Conservation (phyloP, 176 grass and related monocot species). For the Rhynchospora breviuscula region DNA sequence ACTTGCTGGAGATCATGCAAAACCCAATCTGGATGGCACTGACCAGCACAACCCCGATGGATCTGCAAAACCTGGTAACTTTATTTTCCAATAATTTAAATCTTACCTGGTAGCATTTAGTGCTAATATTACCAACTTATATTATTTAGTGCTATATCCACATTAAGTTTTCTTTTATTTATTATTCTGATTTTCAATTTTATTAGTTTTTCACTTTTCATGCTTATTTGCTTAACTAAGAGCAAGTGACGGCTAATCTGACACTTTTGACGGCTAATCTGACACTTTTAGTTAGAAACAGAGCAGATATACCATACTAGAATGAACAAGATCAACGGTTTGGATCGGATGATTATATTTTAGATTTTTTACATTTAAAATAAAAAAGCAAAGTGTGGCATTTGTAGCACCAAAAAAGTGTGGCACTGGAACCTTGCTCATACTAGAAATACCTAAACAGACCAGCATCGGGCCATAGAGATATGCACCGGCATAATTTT, state of each 20-base stretch:
- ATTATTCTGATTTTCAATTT: background rate
- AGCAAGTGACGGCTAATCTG: background rate
- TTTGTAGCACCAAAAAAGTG: no score
- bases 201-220: background rate
- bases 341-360: no score
- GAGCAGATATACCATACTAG: background rate
- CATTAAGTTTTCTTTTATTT: background rate
- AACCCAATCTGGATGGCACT: slow-evolving; percentile 45
- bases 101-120: background rate
- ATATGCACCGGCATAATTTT: background rate
- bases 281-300: background rate
- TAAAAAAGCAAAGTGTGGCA: no score
- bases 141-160: background rate
- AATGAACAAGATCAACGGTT: no score
- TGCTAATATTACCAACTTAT: background rate
- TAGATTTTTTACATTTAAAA: no score
- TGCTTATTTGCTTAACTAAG: background rate
- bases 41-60: slow-evolving; percentile 40
- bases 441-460: background rate
- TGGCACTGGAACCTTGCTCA: no score
- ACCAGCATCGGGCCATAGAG: background rate
- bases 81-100: slow-evolving; percentile 9
- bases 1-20: slow-evolving; percentile 56
- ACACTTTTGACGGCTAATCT: background rate
- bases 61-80: slow-evolving; percentile 62